Evolutionary conservation across 1,284 basidiomycete genomes (phyloP).

Genomic region (Leccinum proliferum): DNA sequence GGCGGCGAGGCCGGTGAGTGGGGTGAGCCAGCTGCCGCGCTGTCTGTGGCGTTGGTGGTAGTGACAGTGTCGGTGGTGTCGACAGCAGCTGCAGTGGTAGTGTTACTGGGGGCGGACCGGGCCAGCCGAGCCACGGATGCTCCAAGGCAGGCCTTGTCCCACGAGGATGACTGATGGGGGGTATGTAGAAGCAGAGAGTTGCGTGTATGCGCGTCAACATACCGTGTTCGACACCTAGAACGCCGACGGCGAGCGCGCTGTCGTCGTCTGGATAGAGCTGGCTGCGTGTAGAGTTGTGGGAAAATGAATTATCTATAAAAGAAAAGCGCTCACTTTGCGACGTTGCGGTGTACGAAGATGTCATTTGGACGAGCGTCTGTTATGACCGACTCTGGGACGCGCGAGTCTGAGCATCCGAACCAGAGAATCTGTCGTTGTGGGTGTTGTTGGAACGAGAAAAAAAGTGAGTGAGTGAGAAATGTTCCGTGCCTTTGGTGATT

Average conservation of each 20-base stretch:
- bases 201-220: conserved; percentile 16
- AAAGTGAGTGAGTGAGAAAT: not conserved
- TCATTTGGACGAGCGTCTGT: conserved; percentile 57
- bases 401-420: conserved; percentile 72
- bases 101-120: conserved; percentile 6
- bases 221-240: conserved; percentile 83
- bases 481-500: conserved; percentile 59
- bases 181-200: too few relatives aligned
- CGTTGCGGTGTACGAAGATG: conserved; percentile 65
- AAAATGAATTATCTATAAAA: not conserved
- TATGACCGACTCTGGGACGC: conserved; percentile 55
- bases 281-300: conserved; percentile 32
- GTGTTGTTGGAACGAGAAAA: not conserved
- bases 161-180: conserved; percentile 61
- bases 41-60: not conserved
- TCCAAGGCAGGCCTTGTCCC: conserved; percentile 62
- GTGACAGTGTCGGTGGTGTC: not conserved
- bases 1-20: conserved; percentile 56
- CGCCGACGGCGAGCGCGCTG: conserved; percentile 68
- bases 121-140: conserved; percentile 26
- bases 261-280: conserved; percentile 80
- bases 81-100: not conserved
- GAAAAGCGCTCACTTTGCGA: conserved; percentile 48
- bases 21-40: conserved; percentile 56
- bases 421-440: conserved; percentile 51